Percentiles rank a stretch among this genome's conserved stretches.
These are phyloP conservation scores for Penicillium argentinense DNA, from an alignment of 495 filamentous ascomycete genomes.

Conservation along the genomic window DNA sequence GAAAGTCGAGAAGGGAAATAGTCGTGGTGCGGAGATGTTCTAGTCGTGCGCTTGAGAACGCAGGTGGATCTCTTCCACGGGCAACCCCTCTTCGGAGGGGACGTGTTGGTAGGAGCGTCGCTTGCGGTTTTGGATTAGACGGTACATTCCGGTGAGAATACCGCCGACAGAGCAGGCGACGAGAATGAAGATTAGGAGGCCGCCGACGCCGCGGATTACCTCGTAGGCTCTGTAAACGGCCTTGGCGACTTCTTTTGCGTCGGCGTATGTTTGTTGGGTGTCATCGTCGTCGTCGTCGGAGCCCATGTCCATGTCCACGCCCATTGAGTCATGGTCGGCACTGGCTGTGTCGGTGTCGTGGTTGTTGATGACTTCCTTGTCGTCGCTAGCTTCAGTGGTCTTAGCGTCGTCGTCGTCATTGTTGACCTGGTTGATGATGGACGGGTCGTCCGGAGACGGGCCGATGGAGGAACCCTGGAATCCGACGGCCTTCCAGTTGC, in stretches of 20 bases:
- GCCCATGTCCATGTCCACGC: slow-evolving; percentile 14
- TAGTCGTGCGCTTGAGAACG: slow-evolving; percentile 12
- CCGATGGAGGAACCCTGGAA: slow-evolving; percentile 25
- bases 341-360: slow-evolving; percentile 4
- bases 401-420: slow-evolving; percentile 10
- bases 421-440: slow-evolving; percentile 23
- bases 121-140: slow-evolving; percentile 24
- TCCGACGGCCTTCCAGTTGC: slow-evolving; percentile 38
- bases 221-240: slow-evolving; percentile 36
- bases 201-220: slow-evolving; percentile 34
- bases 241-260: slow-evolving; percentile 35
- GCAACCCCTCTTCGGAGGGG: slow-evolving; percentile 32
- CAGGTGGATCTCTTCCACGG: slow-evolving; percentile 26
- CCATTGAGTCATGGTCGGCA: slow-evolving; percentile 13
- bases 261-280: slow-evolving; percentile 18
- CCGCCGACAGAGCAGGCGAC: slow-evolving; percentile 27
- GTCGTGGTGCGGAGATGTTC: background rate
- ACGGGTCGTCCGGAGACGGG: slow-evolving; percentile 35
- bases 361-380: slow-evolving; percentile 1
- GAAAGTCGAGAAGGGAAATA: slow-evolving; percentile 2
- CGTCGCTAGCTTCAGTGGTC: slow-evolving; percentile 1
- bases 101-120: slow-evolving; percentile 34
- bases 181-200: slow-evolving; percentile 35
- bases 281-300: slow-evolving; percentile 4
- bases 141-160: slow-evolving; percentile 24